Conservation (phyloP, 768 basidiomycete species). For the Fomitopsis serialis region DNA sequence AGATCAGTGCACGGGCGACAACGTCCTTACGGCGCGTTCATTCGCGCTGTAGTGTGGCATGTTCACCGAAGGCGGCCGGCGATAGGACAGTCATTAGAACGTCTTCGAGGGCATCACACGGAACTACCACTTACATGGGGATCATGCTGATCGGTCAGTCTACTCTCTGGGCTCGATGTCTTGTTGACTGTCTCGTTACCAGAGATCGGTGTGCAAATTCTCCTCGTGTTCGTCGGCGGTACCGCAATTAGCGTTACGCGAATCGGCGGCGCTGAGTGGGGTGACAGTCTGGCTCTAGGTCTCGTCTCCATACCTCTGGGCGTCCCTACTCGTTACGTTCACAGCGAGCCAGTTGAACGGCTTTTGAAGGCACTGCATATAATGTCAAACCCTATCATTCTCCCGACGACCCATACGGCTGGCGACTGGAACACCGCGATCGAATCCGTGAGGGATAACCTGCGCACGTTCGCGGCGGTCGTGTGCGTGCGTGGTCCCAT, state of each 20-base stretch:
- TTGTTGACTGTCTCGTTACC: neutral
- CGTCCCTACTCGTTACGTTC: constrained; percentile 70
- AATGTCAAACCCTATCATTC: constrained; percentile 55
- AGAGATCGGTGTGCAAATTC: constrained; percentile 84
- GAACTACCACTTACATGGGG: constrained; percentile 80
- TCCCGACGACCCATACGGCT: constrained; percentile 61
- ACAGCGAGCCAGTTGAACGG: constrained; percentile 73
- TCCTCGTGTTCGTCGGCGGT: constrained; percentile 89
- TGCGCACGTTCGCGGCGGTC: constrained; percentile 82
- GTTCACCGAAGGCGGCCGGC: constrained; percentile 85
- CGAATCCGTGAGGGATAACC: constrained; percentile 78
- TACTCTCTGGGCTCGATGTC: neutral
- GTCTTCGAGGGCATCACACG: constrained; percentile 68
- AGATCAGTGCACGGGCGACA: constrained; percentile 99
- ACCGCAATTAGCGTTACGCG: constrained; percentile 85
- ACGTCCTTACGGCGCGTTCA: constrained; percentile 91
- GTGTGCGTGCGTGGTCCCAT: constrained; percentile 79
- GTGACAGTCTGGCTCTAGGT: constrained; percentile 84
- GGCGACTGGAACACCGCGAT: constrained; percentile 75
- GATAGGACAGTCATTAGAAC: constrained; percentile 66
- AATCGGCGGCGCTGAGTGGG: constrained; percentile 86
- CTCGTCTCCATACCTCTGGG: constrained; percentile 86
- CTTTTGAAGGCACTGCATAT: constrained; percentile 51
- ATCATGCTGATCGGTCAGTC: constrained; percentile 81
- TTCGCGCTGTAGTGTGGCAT: constrained; percentile 97